Conservation (phyloP, 768 basidiomycete species). For the Hemileccinum impolitum region DNA sequence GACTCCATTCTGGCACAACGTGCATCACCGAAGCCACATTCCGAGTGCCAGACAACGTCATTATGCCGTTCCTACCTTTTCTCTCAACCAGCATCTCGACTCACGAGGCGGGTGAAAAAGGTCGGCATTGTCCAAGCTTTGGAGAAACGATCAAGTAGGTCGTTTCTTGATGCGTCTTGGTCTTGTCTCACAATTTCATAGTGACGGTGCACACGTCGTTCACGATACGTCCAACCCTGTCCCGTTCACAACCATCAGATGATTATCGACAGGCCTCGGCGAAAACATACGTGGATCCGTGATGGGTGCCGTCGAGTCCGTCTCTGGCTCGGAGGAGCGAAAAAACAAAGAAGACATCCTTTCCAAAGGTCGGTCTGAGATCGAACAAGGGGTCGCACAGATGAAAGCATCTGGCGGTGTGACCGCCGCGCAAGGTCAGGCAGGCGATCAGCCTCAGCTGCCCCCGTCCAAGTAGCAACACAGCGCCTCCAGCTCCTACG, state of each 20-base stretch:
- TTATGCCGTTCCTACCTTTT: too few species aligned
- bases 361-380: constrained; percentile 37
- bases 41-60: constrained; percentile 13
- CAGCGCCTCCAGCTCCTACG: too few species aligned
- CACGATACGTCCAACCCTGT: constrained; percentile 29
- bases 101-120: constrained; percentile 1
- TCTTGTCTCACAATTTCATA: constrained; percentile 5
- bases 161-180: neutral
- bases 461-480: neutral
- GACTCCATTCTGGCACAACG: too few species aligned
- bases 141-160: constrained; percentile 15
- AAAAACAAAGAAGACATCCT: constrained; percentile 33
- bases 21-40: constrained; percentile 8
- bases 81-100: constrained; percentile 2
- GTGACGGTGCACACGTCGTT: constrained; percentile 35
- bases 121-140: neutral
- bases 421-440: neutral
- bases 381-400: constrained; percentile 37
- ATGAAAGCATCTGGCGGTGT: constrained; percentile 16
- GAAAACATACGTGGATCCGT: constrained; percentile 44
- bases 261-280: constrained; percentile 34
- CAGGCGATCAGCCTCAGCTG: neutral
- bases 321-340: constrained; percentile 23
- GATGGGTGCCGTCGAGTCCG: constrained; percentile 38
- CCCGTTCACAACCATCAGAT: neutral